These are phyloP conservation scores for Diaporthe velutina DNA, from an alignment of 2,329 filamentous ascomycete species.

Conservation along the genomic window DNA sequence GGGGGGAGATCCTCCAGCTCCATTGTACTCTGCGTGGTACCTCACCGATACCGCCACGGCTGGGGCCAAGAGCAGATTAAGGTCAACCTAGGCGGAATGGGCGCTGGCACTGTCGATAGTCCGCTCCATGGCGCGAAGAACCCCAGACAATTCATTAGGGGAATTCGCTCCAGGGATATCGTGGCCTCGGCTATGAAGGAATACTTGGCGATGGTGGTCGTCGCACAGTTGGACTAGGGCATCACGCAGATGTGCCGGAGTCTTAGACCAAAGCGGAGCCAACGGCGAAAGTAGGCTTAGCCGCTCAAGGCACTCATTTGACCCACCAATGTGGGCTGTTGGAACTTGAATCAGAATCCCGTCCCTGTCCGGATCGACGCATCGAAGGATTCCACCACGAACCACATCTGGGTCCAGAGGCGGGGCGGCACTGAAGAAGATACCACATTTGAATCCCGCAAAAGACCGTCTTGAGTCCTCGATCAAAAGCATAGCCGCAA, in stretches of 20 bases:
- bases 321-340: slow-evolving; percentile 44
- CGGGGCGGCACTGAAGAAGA: slow-evolving; percentile 48
- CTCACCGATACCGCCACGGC: not conserved
- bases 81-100: not conserved
- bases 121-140: slow-evolving; percentile 46
- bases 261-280: slow-evolving; percentile 29
- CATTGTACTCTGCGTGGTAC: not conserved
- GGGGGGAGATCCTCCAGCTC: not conserved
- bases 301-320: slow-evolving; percentile 40
- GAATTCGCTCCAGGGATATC: slow-evolving; percentile 46
- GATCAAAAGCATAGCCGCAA: slow-evolving; percentile 49
- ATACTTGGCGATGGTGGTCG: slow-evolving; percentile 40
- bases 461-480: slow-evolving; percentile 46
- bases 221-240: slow-evolving; percentile 43
- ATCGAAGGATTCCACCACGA: slow-evolving; percentile 43
- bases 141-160: slow-evolving; percentile 42
- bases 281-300: slow-evolving; percentile 21
- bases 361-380: slow-evolving; percentile 45
- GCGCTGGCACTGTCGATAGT: slow-evolving; percentile 44
- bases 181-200: slow-evolving; percentile 45
- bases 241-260: slow-evolving; percentile 39
- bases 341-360: slow-evolving; percentile 45
- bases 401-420: slow-evolving; percentile 47
- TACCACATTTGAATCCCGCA: slow-evolving; percentile 47
- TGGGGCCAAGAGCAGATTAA: not conserved